Evolutionary conservation across 345 rosid genomes (phyloP).

Genomic region (Gossypium rotundifolium): DNA sequence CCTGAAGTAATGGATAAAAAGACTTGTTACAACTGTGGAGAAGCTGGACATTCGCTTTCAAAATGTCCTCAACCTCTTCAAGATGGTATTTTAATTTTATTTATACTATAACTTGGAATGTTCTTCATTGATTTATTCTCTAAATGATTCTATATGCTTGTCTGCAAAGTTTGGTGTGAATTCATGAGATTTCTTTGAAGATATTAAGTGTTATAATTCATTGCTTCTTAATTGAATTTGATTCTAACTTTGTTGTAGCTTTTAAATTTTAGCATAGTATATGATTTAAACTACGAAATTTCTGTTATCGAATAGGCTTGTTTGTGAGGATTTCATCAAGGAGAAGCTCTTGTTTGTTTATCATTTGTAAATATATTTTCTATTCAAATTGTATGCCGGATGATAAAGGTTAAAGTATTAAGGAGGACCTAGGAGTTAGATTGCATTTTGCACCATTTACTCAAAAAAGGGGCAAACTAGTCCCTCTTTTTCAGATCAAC

Average conservation of each 20-base stretch:
- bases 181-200: background rate
- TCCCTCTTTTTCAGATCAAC: too few species aligned
- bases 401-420: too few species aligned
- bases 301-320: background rate
- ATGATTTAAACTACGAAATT: background rate
- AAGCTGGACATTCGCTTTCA: slow-evolving; percentile 71
- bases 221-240: background rate
- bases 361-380: background rate
- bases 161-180: background rate
- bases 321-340: background rate
- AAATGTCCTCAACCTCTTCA: slow-evolving; percentile 64
- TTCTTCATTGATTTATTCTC: background rate
- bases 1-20: slow-evolving; percentile 53
- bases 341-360: background rate
- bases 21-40: slow-evolving; percentile 86
- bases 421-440: too few species aligned
- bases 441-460: too few species aligned
- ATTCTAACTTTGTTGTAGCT: background rate
- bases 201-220: background rate
- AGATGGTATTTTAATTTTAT: slow-evolving; percentile 47
- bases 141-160: background rate
- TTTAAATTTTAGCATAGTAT: background rate
- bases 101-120: background rate
- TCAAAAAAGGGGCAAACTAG: too few species aligned
- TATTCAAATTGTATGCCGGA: background rate